Base-by-base conservation (phyloP, 306 rosid species). In the Casuarina glauca region DNA sequence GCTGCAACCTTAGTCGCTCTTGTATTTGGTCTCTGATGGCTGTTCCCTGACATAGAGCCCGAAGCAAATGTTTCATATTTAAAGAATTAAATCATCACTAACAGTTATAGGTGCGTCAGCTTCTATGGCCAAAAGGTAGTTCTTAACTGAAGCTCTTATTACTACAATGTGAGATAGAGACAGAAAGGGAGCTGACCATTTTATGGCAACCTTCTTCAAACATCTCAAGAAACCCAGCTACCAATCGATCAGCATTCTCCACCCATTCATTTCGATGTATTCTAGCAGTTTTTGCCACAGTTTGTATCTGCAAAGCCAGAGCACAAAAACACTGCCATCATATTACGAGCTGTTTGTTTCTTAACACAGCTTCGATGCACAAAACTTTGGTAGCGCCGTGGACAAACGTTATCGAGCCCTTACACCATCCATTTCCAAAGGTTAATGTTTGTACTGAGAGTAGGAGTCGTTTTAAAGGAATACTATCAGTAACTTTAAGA, bases 261-360 rank as follows among this genome's bases (percentile, higher is more conserved):
- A 95, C 99, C 99, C 97, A 95, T 81, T 95, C 99, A 85, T 95
- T 95, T 19, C 96, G 89, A 89, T 91, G 97, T 97, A 95, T 90
- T 17, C 13, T 42, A n/a, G 71, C 71, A 67, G 71, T 67, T 42
- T 67, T 67, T 46, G 97, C 97, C 50, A 95, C 97, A 78, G 85
- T 93, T 88, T 95, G 99, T 76, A 95, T 84, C 99, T 95, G 74
- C 63, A 81, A 79, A 58, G 72, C 81, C 62, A 83, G 68, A 67
- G 78, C 74, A 78, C 51, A 60, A 69, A 74, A 63, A 39, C 55
- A 82, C 68, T 73, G 70, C 74, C 52, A 77, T 80, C 76, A 81
- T 19, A 19, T 55, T n/a, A 55, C 35, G 19, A 55, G 62, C 9
- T 55, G 35, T 55, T 55, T 55, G 62, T 55, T 19, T 19, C 62